A percentile compares a stretch with the other conserved stretches of the same genome.
Conservation (phyloP, 805 yeast genomes). For the Metschnikowia cerradonensis region DNA sequence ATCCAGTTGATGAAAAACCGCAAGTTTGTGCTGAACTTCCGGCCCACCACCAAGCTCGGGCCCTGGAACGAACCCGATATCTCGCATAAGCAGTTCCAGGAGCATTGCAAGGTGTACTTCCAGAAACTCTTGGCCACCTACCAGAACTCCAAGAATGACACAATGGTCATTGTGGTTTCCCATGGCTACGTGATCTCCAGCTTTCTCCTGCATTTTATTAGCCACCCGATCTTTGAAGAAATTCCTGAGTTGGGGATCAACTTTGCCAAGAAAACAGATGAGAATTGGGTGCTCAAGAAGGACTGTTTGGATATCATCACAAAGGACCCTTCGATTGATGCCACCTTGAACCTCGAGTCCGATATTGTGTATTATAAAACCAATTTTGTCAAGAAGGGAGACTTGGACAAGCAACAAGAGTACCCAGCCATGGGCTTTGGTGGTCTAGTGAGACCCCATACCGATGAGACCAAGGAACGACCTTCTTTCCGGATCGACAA, state of each 20-base stretch:
- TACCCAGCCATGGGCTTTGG: conserved; percentile 16
- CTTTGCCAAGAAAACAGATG: conserved; percentile 25
- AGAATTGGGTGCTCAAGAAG: conserved; percentile 29
- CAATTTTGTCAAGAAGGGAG: conserved; percentile 37
- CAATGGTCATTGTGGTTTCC: conserved; percentile 35
- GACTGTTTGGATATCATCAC: conserved; percentile 32
- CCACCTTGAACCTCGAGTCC: conserved; percentile 34
- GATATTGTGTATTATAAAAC: conserved; percentile 44
- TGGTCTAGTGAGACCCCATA: conserved; percentile 8
- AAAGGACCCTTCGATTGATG: conserved; percentile 22
- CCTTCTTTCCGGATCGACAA: conserved; percentile 32
- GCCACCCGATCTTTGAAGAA: conserved; percentile 43
- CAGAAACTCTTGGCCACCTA: conserved; percentile 41
- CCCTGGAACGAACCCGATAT: conserved; percentile 41
- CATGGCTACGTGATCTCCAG: conserved; percentile 42
- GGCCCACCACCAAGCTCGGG: conserved; percentile 42
- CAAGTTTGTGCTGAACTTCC: conserved; percentile 33
- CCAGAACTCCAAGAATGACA: conserved; percentile 29
- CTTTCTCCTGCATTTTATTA: conserved; percentile 37
- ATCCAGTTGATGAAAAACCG: conserved; percentile 32
- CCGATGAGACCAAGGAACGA: conserved; percentile 23
- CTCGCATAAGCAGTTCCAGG: conserved; percentile 37
- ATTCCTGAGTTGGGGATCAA: conserved; percentile 39
- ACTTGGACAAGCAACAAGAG: conserved; percentile 19
- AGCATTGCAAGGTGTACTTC: conserved; percentile 36